Evolutionary conservation across 257 asterid genomes (phyloP), one percentile per base, ranked within the genome.

Genomic region (Rhazya stricta): DNA sequence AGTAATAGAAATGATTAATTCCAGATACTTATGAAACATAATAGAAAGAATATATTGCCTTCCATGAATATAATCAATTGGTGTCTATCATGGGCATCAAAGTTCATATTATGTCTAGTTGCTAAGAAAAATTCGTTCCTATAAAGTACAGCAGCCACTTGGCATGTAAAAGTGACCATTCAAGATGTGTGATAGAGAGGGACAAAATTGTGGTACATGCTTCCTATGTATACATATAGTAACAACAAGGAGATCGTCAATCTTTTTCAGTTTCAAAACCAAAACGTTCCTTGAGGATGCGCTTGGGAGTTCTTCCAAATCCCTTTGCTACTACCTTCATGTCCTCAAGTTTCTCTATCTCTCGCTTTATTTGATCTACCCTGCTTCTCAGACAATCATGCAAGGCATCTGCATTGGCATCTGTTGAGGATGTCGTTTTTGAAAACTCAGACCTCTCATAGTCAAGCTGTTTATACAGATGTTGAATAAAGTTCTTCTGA

Each of bases 281-380:
- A 79, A 87, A 88, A 61, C 81, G 87, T 58, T 88, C 88, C 79
- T 82, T 72, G 63, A 89, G 94, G 72, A 82, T 85, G 27, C 50
- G 81, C 71, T 82, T 83, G 43, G 94, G 77, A 79, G 89, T 85
- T 74, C 85, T 84, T 76, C 94, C 97, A 29, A 90, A 91, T 73
- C 97, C 97, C 63, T 87, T 87, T 1, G 88, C 85, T 50, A 87
- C 91, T 72, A 77, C 84, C 72, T 83, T 83, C 96, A 90, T 90
- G 71, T 84, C 95, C 77, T 81, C 81, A 48, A 92, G 89, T 69
- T 74, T 83, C 66, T 71, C 39, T 2, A 86, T 79, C 80, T 89
- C 91, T 76, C 60, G 77, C 65, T 89, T 87, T 62, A 90, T 69
- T 83, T 83, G 87, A 29, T 85, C 81, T 27, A 85, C 74, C 81